Percentiles rank a stretch among this genome's conserved stretches.
Conservation (phyloP, 257 asterid genomes). For the Coffea canephora region DNA sequence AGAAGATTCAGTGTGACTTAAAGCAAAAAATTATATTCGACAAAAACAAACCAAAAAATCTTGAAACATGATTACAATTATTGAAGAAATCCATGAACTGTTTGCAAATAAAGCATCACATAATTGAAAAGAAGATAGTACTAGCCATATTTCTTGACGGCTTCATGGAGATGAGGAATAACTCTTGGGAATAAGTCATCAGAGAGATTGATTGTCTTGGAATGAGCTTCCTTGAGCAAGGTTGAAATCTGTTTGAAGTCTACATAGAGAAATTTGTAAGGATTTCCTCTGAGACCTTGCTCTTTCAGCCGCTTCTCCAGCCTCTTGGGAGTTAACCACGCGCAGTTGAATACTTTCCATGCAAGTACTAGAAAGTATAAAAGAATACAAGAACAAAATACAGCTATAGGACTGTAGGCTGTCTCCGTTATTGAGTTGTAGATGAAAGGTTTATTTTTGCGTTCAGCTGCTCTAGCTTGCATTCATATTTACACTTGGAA, state of each 20-base stretch:
- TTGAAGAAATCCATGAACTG: background rate
- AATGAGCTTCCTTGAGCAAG: constrained; percentile 20
- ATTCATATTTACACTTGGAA: no score
- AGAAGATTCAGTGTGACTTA: no score
- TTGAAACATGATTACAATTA: background rate
- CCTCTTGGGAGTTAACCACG: constrained; percentile 38
- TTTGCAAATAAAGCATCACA: background rate
- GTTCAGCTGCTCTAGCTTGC: no score
- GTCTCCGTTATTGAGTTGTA: no score
- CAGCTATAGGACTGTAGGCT: background rate
- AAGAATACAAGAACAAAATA: background rate
- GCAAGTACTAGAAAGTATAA: background rate
- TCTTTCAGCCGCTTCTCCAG: constrained; percentile 35
- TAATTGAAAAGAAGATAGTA: background rate
- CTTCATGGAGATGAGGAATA: constrained; percentile 31
- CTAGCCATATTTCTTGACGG: constrained; percentile 26
- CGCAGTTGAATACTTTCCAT: background rate
- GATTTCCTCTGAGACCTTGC: constrained; percentile 46
- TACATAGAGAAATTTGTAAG: constrained; percentile 37
- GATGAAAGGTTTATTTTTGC: no score
- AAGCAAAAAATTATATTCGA: no score
- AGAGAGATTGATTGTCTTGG: constrained; percentile 29
- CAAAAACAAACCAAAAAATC: no score
- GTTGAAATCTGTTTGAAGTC: constrained; percentile 32
- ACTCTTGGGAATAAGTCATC: constrained; percentile 37